Evolutionary conservation across 179 eudicot species (phyloP).

Genomic region (Heliamphora pulchella): DNA sequence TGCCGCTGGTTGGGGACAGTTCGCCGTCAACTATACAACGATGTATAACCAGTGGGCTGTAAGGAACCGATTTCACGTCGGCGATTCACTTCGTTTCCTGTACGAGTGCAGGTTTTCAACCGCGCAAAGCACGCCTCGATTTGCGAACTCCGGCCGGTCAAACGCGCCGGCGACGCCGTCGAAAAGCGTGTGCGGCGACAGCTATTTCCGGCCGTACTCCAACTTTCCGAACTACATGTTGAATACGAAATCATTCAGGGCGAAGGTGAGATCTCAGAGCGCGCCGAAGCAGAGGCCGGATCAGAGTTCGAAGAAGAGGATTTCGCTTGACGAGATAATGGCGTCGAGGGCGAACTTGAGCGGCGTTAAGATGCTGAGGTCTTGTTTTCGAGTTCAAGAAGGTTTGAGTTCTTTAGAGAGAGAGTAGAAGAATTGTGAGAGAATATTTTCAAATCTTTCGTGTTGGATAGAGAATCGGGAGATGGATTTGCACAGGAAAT

Average conservation of each 20-base stretch:
- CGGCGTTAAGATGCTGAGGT: slow-evolving; percentile 68
- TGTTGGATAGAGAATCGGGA: slow-evolving; percentile 8
- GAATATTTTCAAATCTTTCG: no score
- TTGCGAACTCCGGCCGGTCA: slow-evolving; percentile 25
- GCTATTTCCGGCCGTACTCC: slow-evolving; percentile 46
- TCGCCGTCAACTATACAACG: no score
- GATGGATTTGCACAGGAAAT: slow-evolving; percentile 16
- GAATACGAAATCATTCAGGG: slow-evolving; percentile 68
- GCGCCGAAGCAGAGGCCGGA: slow-evolving; percentile 87
- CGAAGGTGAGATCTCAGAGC: slow-evolving; percentile 81
- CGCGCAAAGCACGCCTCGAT: slow-evolving; percentile 81
- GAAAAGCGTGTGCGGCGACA: slow-evolving; percentile 67
- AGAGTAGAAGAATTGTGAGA: no score
- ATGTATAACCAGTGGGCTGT: no score
- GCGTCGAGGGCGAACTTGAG: slow-evolving; percentile 73
- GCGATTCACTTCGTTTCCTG: no score
- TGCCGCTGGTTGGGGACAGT: no score
- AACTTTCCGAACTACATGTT: slow-evolving; percentile 75
- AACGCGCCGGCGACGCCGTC: slow-evolving; percentile 51
- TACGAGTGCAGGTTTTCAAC: slow-evolving; percentile 56
- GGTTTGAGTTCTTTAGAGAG: slow-evolving; percentile 32
- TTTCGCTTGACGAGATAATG: slow-evolving; percentile 68
- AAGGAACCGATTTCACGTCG: no score
- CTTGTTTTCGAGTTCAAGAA: slow-evolving; percentile 54
- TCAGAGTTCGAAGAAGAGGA: slow-evolving; percentile 40